phyloP scores from a whole-genome alignment of 352 stramenopile genomes.

The Thalassiosira hispida region DNA sequence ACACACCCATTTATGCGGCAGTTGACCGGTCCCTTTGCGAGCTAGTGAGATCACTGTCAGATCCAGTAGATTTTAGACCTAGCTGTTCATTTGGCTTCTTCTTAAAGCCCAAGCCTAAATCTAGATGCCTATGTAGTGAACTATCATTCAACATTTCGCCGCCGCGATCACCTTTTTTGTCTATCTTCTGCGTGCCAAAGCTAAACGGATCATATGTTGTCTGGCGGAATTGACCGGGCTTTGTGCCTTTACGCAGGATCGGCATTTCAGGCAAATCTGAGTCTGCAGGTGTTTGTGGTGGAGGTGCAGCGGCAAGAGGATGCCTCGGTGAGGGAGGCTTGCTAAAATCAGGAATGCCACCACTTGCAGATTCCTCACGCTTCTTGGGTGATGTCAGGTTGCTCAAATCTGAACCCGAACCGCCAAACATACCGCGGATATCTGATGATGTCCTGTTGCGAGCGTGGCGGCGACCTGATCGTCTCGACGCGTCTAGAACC shows the following conservation, averaged over 20 bases:
- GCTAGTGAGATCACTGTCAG: no score
- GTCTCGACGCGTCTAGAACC: slow-evolving; percentile 46
- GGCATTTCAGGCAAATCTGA: slow-evolving; percentile 41
- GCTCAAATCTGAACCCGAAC: slow-evolving; percentile 20
- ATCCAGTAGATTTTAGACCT: no score
- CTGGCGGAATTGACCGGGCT: slow-evolving; percentile 55
- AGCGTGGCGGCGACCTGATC: slow-evolving; percentile 48
- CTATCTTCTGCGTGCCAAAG: no score
- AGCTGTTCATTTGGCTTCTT: no score
- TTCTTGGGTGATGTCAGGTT: slow-evolving; percentile 32
- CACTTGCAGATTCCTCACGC: not conserved
- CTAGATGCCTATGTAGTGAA: no score
- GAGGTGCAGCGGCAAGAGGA: not conserved
- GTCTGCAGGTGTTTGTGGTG: not conserved
- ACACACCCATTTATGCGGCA: no score
- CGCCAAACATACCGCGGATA: slow-evolving; percentile 71
- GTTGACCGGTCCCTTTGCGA: no score
- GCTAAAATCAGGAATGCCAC: slow-evolving; percentile 44
- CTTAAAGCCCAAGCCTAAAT: no score
- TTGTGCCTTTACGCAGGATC: slow-evolving; percentile 42
- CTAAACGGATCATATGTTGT: slow-evolving; percentile 58
- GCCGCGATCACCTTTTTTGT: no score
- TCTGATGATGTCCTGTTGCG: slow-evolving; percentile 72
- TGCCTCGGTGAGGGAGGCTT: slow-evolving; percentile 9
- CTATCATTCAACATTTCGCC: no score